Evolutionary conservation across 1,139 yeast genomes (phyloP), one percentile per base, ranked within the genome.

Genomic region (Scheffersomyces parashehatae): DNA sequence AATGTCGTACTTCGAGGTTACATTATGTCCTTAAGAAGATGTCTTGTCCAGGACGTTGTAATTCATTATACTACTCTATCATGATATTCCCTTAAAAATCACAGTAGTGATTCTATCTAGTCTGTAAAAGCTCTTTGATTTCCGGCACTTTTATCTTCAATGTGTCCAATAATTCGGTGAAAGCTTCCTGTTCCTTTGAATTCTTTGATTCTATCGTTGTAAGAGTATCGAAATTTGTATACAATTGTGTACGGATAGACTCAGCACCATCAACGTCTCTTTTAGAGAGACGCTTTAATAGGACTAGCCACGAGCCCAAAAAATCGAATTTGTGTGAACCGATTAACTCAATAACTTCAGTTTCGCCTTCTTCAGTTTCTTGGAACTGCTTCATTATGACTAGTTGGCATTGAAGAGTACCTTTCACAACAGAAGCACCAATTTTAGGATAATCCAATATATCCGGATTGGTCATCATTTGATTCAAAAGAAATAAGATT

Each of bases 281-380:
- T 29, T 37, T 28, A 5, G 35, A 24, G 5, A 52, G 36, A 13
- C 58, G 36, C 29, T 41, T 47, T 11, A 38, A 52, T 28, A 58
- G 50, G 35, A 62, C 58, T 0, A 60, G 51, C 35, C 70, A 48
- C 35, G 68, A 69, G 0, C 64, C 65, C 32, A 68, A 42, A 5
- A 70, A 57, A 48, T 73, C 79, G 43, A 57, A 68, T 37, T 59
- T 55, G 50, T 71, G 70, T n/a, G 55, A 54, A 30, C 56, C 49
- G 2, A 70, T 34, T 3, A 69, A 47, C 3, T 37, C 39, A 4
- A 42, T 35, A 3, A 46, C 33, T 11, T 30, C 29, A 2, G 59
- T 62, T 11, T 60, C 59, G 3, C 35, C 24, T 16, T 60, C 62
- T 5, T 48, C 53, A 1, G 46, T 34, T 4, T 39, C 32, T 7